These are phyloP conservation scores for Ceratocystis cubensis DNA, from an alignment of 2,329 filamentous ascomycete genomes.

Conservation along the genomic window DNA sequence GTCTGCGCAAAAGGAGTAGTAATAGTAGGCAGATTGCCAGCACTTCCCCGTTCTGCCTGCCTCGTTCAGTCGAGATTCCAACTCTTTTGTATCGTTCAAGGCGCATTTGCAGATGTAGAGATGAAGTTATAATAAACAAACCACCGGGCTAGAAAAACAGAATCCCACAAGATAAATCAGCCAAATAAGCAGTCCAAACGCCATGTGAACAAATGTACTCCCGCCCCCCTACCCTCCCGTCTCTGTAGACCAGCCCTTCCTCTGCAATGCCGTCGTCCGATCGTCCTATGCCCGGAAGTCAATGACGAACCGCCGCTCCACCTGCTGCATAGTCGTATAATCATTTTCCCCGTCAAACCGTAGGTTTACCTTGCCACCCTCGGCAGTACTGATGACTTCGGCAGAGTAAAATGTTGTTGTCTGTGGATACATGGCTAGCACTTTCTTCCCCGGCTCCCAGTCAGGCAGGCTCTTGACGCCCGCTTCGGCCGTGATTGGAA, in stretches of 20 bases:
- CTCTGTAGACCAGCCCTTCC: not conserved
- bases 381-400: conserved; percentile 53
- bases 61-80: not conserved
- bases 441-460: conserved; percentile 55
- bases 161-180: not conserved
- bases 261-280: not conserved
- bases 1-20: not conserved
- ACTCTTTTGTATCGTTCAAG: not conserved
- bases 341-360: conserved; percentile 73
- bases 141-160: not conserved
- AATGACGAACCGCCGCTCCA: conserved; percentile 63
- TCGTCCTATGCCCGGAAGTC: conserved; percentile 44
- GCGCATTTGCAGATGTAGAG: not conserved
- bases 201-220: conserved; percentile 4
- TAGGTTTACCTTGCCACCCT: conserved; percentile 45
- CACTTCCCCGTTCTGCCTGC: not conserved
- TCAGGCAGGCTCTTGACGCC: conserved; percentile 41
- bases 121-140: not conserved
- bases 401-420: conserved; percentile 80
- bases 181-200: not conserved
- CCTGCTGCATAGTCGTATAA: conserved; percentile 58
- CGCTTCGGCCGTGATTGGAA: conserved; percentile 52
- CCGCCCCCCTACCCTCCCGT: conserved; percentile 7
- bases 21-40: not conserved
- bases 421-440: conserved; percentile 67